Percentiles rank a stretch among this genome's conserved stretches.
These are phyloP conservation scores for Penicillium sp. DNA, from an alignment of 2,329 filamentous ascomycete genomes.

Conservation along the genomic window DNA sequence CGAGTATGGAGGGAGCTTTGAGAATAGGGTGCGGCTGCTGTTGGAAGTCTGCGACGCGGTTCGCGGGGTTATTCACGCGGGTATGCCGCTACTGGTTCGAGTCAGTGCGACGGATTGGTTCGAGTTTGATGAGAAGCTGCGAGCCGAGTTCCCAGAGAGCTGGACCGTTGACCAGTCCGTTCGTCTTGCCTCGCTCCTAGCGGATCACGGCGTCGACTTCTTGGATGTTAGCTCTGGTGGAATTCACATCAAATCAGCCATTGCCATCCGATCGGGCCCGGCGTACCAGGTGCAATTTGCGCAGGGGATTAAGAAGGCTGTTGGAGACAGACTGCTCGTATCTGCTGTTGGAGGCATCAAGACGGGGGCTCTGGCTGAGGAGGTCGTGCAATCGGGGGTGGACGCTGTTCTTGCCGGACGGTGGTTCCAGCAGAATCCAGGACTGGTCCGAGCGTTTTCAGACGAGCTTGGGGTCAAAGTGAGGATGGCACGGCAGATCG, in stretches of 20 bases:
- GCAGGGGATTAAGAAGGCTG: constrained; percentile 29
- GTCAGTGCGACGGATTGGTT: constrained; percentile 69
- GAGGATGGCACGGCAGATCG: constrained; percentile 45
- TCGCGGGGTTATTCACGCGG: constrained; percentile 53
- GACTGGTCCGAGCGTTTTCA: constrained; percentile 61
- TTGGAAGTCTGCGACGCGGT: constrained; percentile 27
- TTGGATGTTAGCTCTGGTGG: constrained; percentile 10
- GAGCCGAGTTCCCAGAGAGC: background rate
- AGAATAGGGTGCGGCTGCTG: constrained; percentile 17
- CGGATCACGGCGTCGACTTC: constrained; percentile 19
- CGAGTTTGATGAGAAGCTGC: constrained; percentile 40
- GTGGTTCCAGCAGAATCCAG: constrained; percentile 64
- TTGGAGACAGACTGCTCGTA: constrained; percentile 25
- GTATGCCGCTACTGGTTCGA: constrained; percentile 63
- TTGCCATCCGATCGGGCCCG: constrained; percentile 24
- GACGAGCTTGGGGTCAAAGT: constrained; percentile 58
- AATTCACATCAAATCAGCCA: constrained; percentile 13
- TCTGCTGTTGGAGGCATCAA: constrained; percentile 30
- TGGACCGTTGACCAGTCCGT: background rate
- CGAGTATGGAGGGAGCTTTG: constrained; percentile 26
- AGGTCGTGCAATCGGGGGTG: constrained; percentile 52
- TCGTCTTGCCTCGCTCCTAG: constrained; percentile 9
- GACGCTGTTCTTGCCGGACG: constrained; percentile 59
- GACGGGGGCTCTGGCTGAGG: constrained; percentile 23
- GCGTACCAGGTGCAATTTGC: constrained; percentile 34